Conservation (phyloP, 2,329 filamentous ascomycete species). For the Chaetomiaceae sp. region DNA sequence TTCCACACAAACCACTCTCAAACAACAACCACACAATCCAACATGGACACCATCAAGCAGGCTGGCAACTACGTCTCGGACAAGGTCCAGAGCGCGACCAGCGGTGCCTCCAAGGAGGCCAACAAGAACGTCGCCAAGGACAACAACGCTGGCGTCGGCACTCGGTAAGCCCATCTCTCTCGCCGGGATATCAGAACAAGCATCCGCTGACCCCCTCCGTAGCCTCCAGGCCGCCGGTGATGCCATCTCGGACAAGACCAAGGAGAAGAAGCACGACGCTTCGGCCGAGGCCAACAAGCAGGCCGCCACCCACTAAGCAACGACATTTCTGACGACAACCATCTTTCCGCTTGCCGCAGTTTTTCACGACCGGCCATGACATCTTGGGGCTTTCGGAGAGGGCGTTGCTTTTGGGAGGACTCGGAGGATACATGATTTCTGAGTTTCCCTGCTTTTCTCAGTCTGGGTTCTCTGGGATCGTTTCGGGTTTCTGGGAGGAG, state of each 20-base stretch:
- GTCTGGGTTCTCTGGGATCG: neutral
- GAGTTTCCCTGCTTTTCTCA: neutral
- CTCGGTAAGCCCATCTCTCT: conserved; percentile 37
- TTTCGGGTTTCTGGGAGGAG: conserved; percentile 1
- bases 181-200: too few species aligned
- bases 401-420: conserved; percentile 7
- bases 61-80: conserved; percentile 57
- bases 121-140: conserved; percentile 43
- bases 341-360: conserved; percentile 12
- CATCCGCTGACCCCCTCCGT: conserved; percentile 8
- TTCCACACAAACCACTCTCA: conserved; percentile 15
- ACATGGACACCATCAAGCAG: conserved; percentile 44
- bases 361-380: neutral
- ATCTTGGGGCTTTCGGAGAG: neutral
- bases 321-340: conserved; percentile 1
- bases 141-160: conserved; percentile 41
- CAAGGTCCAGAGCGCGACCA: conserved; percentile 38
- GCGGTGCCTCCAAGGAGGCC: conserved; percentile 17
- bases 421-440: neutral
- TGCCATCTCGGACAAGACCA: conserved; percentile 35
- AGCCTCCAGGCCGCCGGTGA: conserved; percentile 31
- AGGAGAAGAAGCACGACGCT: conserved; percentile 31
- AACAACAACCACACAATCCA: conserved; percentile 25
- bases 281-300: conserved; percentile 39
- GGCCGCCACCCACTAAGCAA: conserved; percentile 34